These are phyloP conservation scores for Maudiozyma bulderi DNA, from an alignment of 805 yeast species.

Conservation along the genomic window DNA sequence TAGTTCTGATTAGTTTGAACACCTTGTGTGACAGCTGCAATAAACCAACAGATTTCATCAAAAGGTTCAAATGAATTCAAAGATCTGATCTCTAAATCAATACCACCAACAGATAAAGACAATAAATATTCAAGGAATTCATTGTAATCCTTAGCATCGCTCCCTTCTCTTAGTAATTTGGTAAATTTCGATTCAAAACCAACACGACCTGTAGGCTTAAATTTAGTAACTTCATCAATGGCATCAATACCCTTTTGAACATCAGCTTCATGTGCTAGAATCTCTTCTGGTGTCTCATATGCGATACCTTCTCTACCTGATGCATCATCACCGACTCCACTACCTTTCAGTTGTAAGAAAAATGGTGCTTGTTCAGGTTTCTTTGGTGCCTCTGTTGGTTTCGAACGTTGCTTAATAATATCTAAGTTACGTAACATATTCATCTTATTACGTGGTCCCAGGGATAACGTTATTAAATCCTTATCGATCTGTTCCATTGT, in stretches of 20 bases:
- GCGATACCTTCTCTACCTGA: slow-evolving; percentile 31
- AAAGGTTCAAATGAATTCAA: slow-evolving; percentile 58
- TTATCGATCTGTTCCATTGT: slow-evolving; percentile 55
- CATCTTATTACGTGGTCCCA: slow-evolving; percentile 70
- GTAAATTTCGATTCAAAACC: slow-evolving; percentile 72
- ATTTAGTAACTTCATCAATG: slow-evolving; percentile 22
- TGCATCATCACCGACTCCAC: slow-evolving; percentile 63
- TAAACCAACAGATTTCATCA: slow-evolving; percentile 53
- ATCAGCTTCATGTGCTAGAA: slow-evolving; percentile 10
- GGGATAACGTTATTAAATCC: slow-evolving; percentile 60
- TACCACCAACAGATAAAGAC: slow-evolving; percentile 58
- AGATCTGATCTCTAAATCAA: slow-evolving; percentile 83
- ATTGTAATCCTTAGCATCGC: slow-evolving; percentile 32
- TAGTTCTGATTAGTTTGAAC: slow-evolving; percentile 46
- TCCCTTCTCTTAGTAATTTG: slow-evolving; percentile 46
- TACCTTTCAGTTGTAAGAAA: slow-evolving; percentile 62
- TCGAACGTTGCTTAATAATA: slow-evolving; percentile 73
- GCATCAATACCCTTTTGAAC: slow-evolving; percentile 14
- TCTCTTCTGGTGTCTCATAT: slow-evolving; percentile 16
- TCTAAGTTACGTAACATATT: slow-evolving; percentile 74
- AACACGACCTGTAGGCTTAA: slow-evolving; percentile 25
- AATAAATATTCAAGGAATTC: slow-evolving; percentile 48
- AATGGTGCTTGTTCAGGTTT: slow-evolving; percentile 75
- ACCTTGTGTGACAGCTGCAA: slow-evolving; percentile 59
- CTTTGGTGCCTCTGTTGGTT: slow-evolving; percentile 82